Percentiles rank a stretch among this genome's conserved stretches.
phyloP scores from a whole-genome alignment of 345 rosid genomes.

The Clarkia xantiana region DNA sequence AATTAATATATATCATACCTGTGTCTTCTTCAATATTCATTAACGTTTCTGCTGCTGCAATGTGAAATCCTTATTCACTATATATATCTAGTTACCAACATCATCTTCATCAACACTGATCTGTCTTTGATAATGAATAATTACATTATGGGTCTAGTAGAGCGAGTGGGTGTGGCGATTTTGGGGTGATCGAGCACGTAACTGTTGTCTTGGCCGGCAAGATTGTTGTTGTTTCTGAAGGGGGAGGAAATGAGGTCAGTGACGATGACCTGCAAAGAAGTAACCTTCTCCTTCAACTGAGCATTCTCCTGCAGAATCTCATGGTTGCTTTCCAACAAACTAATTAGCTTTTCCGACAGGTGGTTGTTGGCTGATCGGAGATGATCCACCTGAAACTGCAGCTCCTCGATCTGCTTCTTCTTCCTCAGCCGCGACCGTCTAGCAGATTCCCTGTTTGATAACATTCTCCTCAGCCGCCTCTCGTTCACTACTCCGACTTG shows the following conservation, averaged over 20 bases:
- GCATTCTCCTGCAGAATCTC: constrained; percentile 57
- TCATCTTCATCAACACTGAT: no score
- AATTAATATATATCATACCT: no score
- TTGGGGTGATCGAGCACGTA: no score
- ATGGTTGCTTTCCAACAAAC: constrained; percentile 50
- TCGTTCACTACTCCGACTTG: constrained; percentile 19
- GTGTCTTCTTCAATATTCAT: no score
- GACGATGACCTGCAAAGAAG: constrained; percentile 45
- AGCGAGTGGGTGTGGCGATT: no score
- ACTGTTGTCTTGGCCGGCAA: constrained; percentile 13
- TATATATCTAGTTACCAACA: no score
- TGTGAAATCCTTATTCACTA: no score
- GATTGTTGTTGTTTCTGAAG: constrained; percentile 15
- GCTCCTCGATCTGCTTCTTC: constrained; percentile 67
- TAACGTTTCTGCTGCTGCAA: no score
- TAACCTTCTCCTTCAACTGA: constrained; percentile 52
- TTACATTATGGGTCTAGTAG: no score
- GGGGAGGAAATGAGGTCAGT: constrained; percentile 36
- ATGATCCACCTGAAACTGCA: constrained; percentile 50
- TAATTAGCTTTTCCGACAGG: constrained; percentile 53
- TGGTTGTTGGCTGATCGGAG: constrained; percentile 40
- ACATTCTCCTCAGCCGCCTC: constrained; percentile 50
- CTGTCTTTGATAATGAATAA: no score
- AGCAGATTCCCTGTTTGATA: constrained; percentile 73
- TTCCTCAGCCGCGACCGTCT: constrained; percentile 54